Evolutionary conservation across 2,329 filamentous ascomycete genomes (phyloP), one percentile per base, ranked within the genome.

Genomic region (Nakataea oryzae): DNA sequence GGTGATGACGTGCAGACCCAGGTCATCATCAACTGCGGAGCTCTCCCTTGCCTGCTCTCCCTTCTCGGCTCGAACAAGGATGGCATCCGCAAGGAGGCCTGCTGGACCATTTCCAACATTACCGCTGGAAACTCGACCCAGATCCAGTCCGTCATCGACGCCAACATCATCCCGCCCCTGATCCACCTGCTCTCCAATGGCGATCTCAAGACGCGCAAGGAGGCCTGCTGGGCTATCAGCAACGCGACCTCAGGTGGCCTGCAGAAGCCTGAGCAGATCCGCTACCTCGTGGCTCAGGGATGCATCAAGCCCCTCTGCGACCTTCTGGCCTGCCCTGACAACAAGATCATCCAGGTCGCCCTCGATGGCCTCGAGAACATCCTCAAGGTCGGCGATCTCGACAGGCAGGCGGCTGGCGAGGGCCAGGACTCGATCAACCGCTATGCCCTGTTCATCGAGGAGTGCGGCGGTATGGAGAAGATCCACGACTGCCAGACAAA

Each of bases 401-500:
- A 99, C 79, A 97, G 96, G 83, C 92, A 97, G 77, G 84, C 92
- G 66, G 84, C 87, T 65, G 88, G 88, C 69, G 87, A 88, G 63
- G 86, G 84, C 63, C 79, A 83, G 61, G 89, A 93, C 66, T 84
- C 86, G 60, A 91, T 99, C 79, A 99, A 99, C 86, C 89, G 91
- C 67, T 99, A 96, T 72, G 95, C 95, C 58, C 85, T 99, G 66
- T 97, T 96, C 78, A 99, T 99, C 68, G 95, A 99, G 79, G 95
- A 99, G 78, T 96, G 93, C 69, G 91, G 92, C 72, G 95, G 95
- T 68, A 99, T 99, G 95, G 95, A 97, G 82, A 97, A 97, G 88
- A 97, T 99, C 69, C 95, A 99, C 79, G 93, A 97, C 70, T 97
- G 95, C 85, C 95, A 99, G 82, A 97, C 96, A 81, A 99, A 99